Percentiles rank a stretch among this genome's conserved stretches.
phyloP scores from a whole-genome alignment of 106 monocot species.

The Allium sativum region DNA sequence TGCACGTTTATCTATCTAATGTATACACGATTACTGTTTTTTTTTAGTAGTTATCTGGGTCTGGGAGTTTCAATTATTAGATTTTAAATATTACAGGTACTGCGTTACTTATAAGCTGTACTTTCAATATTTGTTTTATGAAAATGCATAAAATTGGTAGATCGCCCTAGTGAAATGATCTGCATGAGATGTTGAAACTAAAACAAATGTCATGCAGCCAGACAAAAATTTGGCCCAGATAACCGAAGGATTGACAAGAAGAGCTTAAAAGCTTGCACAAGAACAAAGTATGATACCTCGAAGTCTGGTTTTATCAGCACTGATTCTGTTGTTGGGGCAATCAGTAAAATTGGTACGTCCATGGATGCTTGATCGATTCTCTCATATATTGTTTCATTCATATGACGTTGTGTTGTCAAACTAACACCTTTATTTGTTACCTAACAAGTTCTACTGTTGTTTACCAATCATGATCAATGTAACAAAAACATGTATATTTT shows the following conservation, averaged over 20 bases:
- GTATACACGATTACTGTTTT: no score
- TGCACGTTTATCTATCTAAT: no score
- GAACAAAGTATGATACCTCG: slow-evolving; percentile 39
- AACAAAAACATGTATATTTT: neutral
- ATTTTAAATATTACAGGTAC: no score
- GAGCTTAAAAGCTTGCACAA: slow-evolving; percentile 21
- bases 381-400: no score
- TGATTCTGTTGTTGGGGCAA: slow-evolving; percentile 26
- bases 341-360: slow-evolving; percentile 37
- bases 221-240: slow-evolving; percentile 40
- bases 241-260: slow-evolving; percentile 48
- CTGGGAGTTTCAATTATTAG: no score
- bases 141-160: no score
- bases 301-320: slow-evolving; percentile 26
- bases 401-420: neutral
- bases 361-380: no score
- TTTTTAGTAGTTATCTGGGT: no score
- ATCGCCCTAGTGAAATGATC: no score
- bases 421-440: neutral
- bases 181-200: slow-evolving; percentile 2
- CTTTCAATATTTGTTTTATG: no score
- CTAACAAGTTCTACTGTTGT: neutral
- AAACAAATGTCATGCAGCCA: slow-evolving; percentile 35
- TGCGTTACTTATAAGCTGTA: no score
- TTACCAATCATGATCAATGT: neutral